These are phyloP conservation scores for Hyphochytrium catenoides DNA, from an alignment of 352 stramenopile genomes.

Conservation along the genomic window DNA sequence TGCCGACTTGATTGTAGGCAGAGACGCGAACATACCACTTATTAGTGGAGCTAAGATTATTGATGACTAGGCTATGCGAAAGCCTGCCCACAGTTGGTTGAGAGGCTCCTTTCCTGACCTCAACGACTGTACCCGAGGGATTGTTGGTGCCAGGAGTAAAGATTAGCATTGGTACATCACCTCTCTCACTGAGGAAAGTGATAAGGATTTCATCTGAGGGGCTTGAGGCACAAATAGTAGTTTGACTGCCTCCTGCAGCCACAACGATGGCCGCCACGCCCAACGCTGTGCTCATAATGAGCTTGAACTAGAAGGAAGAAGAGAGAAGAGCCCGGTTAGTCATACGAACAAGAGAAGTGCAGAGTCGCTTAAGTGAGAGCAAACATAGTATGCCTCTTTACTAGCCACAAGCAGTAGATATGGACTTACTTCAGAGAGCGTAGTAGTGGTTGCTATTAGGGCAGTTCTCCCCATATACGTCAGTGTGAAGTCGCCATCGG, in stretches of 20 bases:
- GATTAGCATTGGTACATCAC: constrained; percentile 19
- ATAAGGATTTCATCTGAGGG: constrained; percentile 18
- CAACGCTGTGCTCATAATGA: no score
- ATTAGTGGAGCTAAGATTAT: constrained; percentile 32
- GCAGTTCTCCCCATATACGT: constrained; percentile 27
- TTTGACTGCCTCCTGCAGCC: no score
- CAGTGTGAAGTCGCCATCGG: constrained; percentile 25
- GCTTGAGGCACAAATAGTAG: constrained; percentile 17
- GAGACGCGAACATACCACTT: constrained; percentile 67
- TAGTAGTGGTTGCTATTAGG: constrained; percentile 16
- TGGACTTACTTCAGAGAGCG: constrained; percentile 14
- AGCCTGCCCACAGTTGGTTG: constrained; percentile 38
- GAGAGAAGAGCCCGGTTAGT: no score
- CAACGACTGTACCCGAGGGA: constrained; percentile 4
- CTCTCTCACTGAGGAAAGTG: constrained; percentile 21
- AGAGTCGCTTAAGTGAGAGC: no score
- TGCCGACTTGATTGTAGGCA: constrained; percentile 81
- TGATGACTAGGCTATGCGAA: constrained; percentile 54
- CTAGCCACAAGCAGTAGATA: no score
- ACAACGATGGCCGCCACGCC: no score
- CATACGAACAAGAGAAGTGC: no score
- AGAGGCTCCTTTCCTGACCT: constrained; percentile 22
- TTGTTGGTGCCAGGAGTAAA: constrained; percentile 4
- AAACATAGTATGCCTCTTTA: no score
- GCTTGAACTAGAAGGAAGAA: no score